Base-by-base conservation (phyloP, 345 rosid genomes). In the Hypericum androsaemum region DNA sequence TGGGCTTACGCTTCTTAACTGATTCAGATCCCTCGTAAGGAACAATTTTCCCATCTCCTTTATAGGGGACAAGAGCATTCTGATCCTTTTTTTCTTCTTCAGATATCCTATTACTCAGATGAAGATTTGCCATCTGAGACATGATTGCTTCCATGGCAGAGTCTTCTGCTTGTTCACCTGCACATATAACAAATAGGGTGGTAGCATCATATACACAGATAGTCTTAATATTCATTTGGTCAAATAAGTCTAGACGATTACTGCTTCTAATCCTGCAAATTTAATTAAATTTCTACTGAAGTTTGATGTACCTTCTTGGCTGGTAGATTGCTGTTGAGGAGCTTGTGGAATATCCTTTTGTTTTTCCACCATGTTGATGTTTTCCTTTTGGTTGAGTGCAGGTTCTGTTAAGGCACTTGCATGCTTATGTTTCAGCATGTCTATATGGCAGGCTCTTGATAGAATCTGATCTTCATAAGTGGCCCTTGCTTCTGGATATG, bases 1-100 rank as follows among this genome's bases (percentile, higher is more conserved):
- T 68, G 49, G 82, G 81, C 55, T 76, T 86, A 15, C 49, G 71
- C 64, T 72, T 87, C 76, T 71, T 87, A 49, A 64, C 50, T 7
- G 71, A 64, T 53, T 67, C 58, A 37, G 62, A 56, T 14, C 63
- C 75, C 36, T 67, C 80, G 53, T 77, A 75, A 12, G 89, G 89
- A 70, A 84, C 70, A 39, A 90, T 48, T 42, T 69, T 69, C 58
- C 83, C 83, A 59, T 68, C 77, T 60, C 70, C 85, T 60, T 53
- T 74, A 70, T 77, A 82, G 49, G 71, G 55, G 28, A 84, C 86
- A 52, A 87, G 77, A 44, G 85, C 89, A 63, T 72, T 80, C 56
- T 87, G 74, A 61, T 54, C 75, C 41, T 54, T 53, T 58, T 52
- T 60, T 11, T 48, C 64, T 58, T 57, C 57, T 32, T 65, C 62